Percentiles rank a stretch among this genome's conserved stretches.
Evolutionary conservation across 495 filamentous ascomycete species (phyloP).

Genomic region (Aspergillus wentii): DNA sequence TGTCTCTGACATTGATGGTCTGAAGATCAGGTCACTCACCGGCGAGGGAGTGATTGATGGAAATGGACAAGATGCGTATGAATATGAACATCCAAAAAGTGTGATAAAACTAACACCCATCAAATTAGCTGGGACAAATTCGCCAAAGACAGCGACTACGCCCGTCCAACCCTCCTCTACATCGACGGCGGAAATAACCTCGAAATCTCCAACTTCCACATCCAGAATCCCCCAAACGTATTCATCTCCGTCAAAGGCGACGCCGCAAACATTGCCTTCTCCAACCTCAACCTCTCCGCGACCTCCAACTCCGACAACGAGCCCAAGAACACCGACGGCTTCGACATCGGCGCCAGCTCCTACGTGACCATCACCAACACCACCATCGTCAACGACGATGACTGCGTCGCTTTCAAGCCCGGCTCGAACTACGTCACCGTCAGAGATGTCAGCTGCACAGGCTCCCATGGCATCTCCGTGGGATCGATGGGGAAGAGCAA

Average conservation of each 20-base stretch:
- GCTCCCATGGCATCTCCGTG: conserved; percentile 30
- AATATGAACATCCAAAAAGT: too few relatives aligned
- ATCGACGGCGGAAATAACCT: conserved; percentile 33
- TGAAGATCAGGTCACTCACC: conserved; percentile 32
- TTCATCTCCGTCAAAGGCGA: conserved; percentile 35
- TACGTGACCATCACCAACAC: conserved; percentile 30
- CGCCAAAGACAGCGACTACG: conserved; percentile 28
- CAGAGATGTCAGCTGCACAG: conserved; percentile 5
- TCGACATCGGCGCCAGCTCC: conserved; percentile 39
- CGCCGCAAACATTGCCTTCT: conserved; percentile 24
- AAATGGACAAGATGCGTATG: conserved; percentile 37
- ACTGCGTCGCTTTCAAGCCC: conserved; percentile 40
- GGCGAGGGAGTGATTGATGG: conserved; percentile 40
- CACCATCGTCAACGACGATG: conserved; percentile 38
- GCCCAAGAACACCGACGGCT: conserved; percentile 40
- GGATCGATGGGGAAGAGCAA: conserved; percentile 29
- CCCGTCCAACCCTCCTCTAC: conserved; percentile 35
- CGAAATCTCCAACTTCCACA: conserved; percentile 23
- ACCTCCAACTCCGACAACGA: conserved; percentile 29
- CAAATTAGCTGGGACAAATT: conserved; percentile 30
- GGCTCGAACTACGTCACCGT: conserved; percentile 4
- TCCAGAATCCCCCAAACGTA: conserved; percentile 41
- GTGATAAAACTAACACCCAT: too few relatives aligned
- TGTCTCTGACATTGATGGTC: conserved; percentile 24
- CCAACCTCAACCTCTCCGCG: conserved; percentile 27